Evolutionary conservation across 768 basidiomycete genomes (phyloP), one percentile per base, ranked within the genome.

Genomic region (Russula sp.): DNA sequence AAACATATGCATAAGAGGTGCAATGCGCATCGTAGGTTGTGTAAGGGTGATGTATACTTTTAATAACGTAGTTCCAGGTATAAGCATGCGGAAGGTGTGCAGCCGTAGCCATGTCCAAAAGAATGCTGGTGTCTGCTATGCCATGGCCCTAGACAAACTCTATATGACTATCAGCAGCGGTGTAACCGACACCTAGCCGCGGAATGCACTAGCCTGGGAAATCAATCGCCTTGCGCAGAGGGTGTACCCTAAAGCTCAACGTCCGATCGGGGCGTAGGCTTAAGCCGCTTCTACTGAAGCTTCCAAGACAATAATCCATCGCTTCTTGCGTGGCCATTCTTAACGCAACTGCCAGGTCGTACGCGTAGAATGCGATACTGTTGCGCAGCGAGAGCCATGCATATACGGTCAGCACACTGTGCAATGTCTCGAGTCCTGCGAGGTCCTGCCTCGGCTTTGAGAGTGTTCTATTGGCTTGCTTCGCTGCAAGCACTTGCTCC

Each of bases 351-450:
- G 85, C 88, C 32, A 75, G 72, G 6, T 75, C 71, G 37, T 79
- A 75, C n/a, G 88, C 78, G 4, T 80, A 73, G 72, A 89, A 98
- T 8, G 85, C 78, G 57, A 91, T 77, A 0, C 83, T 78, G 62
- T 83, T 79, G 44, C 94, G 86, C 72, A 83, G 86, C 20, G 80
- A 78, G 66, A 94, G 78, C 96, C 96, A 99, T 54, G 93, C 76
- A 74, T 98, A 98, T 22, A 88, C 68, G 14, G 87, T 85, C 34
- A 92, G 69, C 35, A 83, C 75, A 69, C 87, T 88, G 75, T 99
- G 94, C 63, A 91, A 74, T 6, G 80, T 77, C 73, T 98, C 95
- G 51, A 98, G 73, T 16, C 54, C 56, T 44, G 22, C 34, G 67
- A 71, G 68, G 45, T 67, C 51, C 11, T 49, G n/a, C 35, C 56